A percentile compares a stretch with the other conserved stretches of the same genome.
Conservation (phyloP, 2,329 filamentous ascomycete genomes). For the Apiospora arundinis region DNA sequence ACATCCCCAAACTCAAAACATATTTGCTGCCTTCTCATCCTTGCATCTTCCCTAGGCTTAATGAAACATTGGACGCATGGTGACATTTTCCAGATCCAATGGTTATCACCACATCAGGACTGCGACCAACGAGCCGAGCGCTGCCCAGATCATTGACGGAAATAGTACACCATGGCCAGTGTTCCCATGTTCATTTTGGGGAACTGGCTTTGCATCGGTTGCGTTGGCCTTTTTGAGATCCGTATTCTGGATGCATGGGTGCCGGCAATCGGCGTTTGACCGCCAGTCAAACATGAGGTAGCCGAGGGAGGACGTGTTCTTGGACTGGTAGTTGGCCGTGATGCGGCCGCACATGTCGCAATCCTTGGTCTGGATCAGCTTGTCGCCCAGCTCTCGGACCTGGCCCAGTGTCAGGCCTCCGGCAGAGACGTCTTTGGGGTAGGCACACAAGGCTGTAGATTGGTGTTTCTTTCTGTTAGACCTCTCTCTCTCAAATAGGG, state of each 20-base stretch:
- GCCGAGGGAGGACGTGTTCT: background rate
- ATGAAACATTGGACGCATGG: too few species aligned
- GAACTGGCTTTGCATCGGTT: background rate
- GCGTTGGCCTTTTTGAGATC: background rate
- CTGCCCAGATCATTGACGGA: background rate
- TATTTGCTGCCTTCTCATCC: too few species aligned
- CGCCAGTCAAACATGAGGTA: background rate
- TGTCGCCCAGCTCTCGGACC: background rate
- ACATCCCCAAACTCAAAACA: too few species aligned
- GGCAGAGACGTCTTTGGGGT: background rate
- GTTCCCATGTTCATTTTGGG: background rate
- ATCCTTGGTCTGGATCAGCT: background rate
- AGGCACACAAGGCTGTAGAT: background rate
- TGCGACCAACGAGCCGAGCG: background rate
- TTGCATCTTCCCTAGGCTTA: too few species aligned
- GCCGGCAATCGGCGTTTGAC: background rate
- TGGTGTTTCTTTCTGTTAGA: background rate
- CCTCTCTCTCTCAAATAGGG: background rate
- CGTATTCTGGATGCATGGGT: background rate
- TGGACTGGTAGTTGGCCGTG: background rate
- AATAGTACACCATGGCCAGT: background rate
- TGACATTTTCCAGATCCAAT: too few species aligned
- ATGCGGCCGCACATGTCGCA: constrained; percentile 7
- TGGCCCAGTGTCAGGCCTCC: constrained; percentile 1
- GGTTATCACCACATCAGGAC: background rate